Base-by-base conservation (phyloP, 345 rosid species). In the Populus davidiana region DNA sequence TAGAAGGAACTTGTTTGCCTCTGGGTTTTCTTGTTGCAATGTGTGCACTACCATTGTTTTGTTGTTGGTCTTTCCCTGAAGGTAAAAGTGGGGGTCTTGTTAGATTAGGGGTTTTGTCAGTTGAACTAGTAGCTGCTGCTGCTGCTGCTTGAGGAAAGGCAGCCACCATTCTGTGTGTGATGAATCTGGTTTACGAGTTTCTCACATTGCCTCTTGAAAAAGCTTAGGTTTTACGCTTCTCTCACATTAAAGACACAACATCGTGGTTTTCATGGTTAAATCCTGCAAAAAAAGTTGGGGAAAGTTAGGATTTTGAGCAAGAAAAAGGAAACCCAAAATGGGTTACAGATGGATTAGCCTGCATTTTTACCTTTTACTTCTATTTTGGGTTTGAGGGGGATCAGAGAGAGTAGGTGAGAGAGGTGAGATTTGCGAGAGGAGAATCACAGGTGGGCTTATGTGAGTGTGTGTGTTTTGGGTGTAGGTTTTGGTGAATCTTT, bases 1-100 rank as follows among this genome's bases (percentile, higher is more conserved):
- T 89, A 16, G 94, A 93, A 41, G 96, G 88, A 44, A 96, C 97
- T 49, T 85, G 89, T 84, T 90, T 85, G 39, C 95, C 94, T 85
- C 92, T 89, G 76, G 91, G 94, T 81, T 87, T 89, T 82, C 89
- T 81, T 14, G 77, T 41, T 11, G 62, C 79, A 78, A 74, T 59
- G 81, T 38, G 76, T 39, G 64, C 1, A 23, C 36, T 33, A 6
- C 64, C 75, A 63, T 70, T 75, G 39, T 77, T 71, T 17, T 61
- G 61, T 8, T 36, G 75, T 9, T 73, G 79, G 68, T 85, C 87
- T 79, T 79, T 84, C 72, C 80, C 81, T 4, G 85, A 69, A 59
- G 84, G 84, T 39, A 83, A 77, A 65, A 83, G 83, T 23, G 80
- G 85, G 43, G 79, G 83, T 27, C 83, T 78, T 3, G 81, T 70